Conservation (phyloP, 768 basidiomycete genomes). For the Paxillus ammoniavirescens region DNA sequence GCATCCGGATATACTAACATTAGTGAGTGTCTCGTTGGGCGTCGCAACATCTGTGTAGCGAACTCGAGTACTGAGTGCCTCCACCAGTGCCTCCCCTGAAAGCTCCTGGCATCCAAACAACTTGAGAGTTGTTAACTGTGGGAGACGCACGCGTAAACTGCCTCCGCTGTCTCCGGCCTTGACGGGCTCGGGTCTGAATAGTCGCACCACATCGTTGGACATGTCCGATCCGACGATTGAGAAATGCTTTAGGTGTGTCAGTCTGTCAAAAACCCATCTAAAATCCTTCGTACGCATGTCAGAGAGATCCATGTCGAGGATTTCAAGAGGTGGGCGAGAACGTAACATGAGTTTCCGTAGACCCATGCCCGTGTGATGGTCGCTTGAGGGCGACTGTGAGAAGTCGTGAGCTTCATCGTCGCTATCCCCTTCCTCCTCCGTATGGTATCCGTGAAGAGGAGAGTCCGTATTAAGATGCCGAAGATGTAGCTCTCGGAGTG, state of each 20-base stretch:
- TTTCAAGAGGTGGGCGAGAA: conserved; percentile 58
- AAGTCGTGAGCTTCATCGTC: conserved; percentile 74
- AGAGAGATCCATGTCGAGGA: conserved; percentile 77
- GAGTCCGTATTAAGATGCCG: conserved; percentile 67
- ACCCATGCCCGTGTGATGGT: conserved; percentile 80
- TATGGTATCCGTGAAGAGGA: conserved; percentile 28
- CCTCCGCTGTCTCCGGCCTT: conserved; percentile 7
- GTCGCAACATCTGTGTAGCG: conserved; percentile 33
- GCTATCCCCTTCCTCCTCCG: conserved; percentile 60
- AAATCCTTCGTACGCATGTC: conserved; percentile 88
- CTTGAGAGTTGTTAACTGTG: conserved; percentile 49
- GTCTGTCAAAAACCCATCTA: conserved; percentile 57
- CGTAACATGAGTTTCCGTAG: conserved; percentile 61
- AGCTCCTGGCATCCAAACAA: conserved; percentile 64
- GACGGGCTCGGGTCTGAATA: conserved; percentile 46
- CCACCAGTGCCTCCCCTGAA: conserved; percentile 56
- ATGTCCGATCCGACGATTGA: conserved; percentile 79
- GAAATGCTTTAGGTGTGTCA: conserved; percentile 57
- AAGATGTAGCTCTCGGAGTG: conserved; percentile 59
- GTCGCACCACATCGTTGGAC: conserved; percentile 66
- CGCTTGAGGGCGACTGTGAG: conserved; percentile 75
- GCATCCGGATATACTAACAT: conserved; percentile 27
- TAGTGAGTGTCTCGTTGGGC: conserved; percentile 25
- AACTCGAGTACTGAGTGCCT: conserved; percentile 49
- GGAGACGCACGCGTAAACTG: conserved; percentile 47